Percentiles rank a stretch among this genome's conserved stretches.
Evolutionary conservation across 2,329 filamentous ascomycete genomes (phyloP).

Genomic region (Ceratocystis destructans): DNA sequence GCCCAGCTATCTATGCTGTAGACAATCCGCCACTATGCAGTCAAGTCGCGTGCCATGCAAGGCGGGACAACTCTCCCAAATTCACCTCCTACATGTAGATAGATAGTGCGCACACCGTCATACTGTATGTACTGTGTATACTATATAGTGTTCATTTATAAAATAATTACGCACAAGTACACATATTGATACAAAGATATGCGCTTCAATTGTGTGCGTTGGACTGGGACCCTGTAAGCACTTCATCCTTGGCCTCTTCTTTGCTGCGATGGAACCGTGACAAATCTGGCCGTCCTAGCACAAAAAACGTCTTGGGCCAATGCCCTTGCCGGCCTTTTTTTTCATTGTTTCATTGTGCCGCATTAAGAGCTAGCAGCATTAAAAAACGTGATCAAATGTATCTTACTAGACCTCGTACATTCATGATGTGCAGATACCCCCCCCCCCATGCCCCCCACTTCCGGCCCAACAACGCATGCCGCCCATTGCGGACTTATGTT

Average conservation of each 20-base stretch:
- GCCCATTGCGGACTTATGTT: not conserved
- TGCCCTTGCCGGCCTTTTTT: not conserved
- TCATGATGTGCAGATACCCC: not conserved
- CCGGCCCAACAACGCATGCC: constrained; percentile 1
- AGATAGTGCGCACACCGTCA: too few relatives aligned
- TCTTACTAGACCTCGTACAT: not conserved
- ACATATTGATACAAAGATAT: not conserved
- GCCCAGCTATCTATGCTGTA: too few relatives aligned
- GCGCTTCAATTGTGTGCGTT: too few relatives aligned
- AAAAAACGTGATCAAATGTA: not conserved
- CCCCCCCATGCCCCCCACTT: not conserved
- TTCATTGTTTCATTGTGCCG: not conserved
- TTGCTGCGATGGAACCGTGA: not conserved
- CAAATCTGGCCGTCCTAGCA: not conserved
- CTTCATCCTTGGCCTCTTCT: not conserved
- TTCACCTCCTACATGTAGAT: too few relatives aligned
- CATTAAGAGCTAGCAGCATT: not conserved
- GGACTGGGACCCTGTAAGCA: not conserved
- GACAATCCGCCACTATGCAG: too few relatives aligned
- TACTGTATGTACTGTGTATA: too few relatives aligned
- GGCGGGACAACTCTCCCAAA: too few relatives aligned
- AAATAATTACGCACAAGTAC: not conserved
- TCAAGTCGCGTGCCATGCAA: too few relatives aligned
- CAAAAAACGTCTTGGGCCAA: not conserved
- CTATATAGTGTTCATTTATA: not conserved